Conservation (phyloP, 306 rosid species). For the Prunus kanzakura region DNA sequence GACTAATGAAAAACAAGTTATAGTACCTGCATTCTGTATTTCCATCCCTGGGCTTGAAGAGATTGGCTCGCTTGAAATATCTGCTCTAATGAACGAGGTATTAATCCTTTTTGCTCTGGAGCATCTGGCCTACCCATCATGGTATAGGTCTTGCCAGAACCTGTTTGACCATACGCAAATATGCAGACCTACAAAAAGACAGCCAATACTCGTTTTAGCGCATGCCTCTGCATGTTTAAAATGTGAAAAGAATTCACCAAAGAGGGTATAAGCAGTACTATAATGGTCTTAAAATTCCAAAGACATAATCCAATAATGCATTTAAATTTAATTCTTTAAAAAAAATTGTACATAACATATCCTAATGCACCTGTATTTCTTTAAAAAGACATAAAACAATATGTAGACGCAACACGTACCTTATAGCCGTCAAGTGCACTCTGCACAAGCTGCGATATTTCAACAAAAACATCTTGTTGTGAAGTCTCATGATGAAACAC, state of each 20-base stretch:
- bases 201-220: conserved; percentile 16
- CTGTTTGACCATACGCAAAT: conserved; percentile 97
- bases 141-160: conserved; percentile 89
- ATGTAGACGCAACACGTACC: conserved; percentile 36
- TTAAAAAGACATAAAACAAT: background rate
- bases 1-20: conserved; percentile 8
- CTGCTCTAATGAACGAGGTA: conserved; percentile 90
- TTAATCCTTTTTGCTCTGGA: conserved; percentile 77
- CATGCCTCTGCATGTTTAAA: background rate
- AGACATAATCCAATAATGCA: background rate
- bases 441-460: conserved; percentile 90
- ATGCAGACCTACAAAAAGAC: conserved; percentile 76
- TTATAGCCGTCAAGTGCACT: conserved; percentile 98
- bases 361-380: background rate
- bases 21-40: conserved; percentile 79
- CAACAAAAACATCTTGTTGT: conserved; percentile 79
- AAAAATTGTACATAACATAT: background rate
- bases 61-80: conserved; percentile 79
- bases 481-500: conserved; percentile 81
- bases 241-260: background rate
- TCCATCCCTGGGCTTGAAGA: conserved; percentile 85
- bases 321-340: background rate
- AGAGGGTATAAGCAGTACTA: background rate
- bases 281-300: background rate
- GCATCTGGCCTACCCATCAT: conserved; percentile 92